Conservation (phyloP, 169 alveolate species). For the Plasmodium coatneyi region DNA sequence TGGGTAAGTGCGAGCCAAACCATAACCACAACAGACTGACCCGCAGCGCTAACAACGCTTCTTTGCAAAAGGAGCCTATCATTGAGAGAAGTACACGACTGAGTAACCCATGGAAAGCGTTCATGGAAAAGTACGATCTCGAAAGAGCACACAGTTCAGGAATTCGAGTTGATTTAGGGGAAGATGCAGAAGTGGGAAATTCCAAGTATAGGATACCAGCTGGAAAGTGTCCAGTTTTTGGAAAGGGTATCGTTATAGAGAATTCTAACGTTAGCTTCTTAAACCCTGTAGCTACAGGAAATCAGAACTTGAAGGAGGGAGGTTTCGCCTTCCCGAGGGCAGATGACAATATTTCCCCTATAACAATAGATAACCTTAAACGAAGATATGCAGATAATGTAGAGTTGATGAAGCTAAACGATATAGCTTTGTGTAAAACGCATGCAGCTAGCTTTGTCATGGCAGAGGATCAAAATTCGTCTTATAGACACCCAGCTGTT, state of each 20-base stretch:
- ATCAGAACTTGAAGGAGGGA: conserved; percentile 27
- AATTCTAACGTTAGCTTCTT: conserved; percentile 79
- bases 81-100: conserved; percentile 33
- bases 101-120: conserved; percentile 78
- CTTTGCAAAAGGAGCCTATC: not conserved
- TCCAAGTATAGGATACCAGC: conserved; percentile 79
- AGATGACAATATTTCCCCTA: conserved; percentile 78
- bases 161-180: conserved; percentile 84
- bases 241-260: conserved; percentile 79
- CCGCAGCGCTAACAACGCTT: not conserved
- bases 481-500: conserved; percentile 85
- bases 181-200: conserved; percentile 73
- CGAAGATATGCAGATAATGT: conserved; percentile 55
- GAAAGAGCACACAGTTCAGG: conserved; percentile 83
- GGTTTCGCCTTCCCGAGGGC: conserved; percentile 81
- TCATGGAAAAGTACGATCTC: conserved; percentile 82
- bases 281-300: conserved; percentile 76
- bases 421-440: conserved; percentile 81
- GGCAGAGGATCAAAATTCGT: conserved; percentile 52
- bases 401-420: conserved; percentile 20
- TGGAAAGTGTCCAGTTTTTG: conserved; percentile 87
- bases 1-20: not conserved
- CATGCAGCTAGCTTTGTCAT: conserved; percentile 78
- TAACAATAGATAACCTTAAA: conserved; percentile 63
- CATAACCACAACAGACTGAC: not conserved